Conservation (phyloP, 2,329 filamentous ascomycete genomes). For the Exserohilum rostratum region DNA sequence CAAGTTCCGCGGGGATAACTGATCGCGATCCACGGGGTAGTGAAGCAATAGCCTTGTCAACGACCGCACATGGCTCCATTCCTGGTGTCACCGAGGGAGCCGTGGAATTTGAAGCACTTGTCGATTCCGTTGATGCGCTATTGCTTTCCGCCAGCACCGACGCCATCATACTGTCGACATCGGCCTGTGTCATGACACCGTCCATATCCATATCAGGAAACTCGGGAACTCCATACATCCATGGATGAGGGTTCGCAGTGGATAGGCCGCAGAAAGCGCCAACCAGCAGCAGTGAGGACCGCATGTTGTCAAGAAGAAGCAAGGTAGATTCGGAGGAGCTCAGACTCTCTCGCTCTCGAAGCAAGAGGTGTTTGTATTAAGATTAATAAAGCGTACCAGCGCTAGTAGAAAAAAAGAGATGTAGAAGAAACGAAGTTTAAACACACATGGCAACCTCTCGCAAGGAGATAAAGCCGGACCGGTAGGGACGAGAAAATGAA, state of each 20-base stretch:
- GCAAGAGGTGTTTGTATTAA: constrained; percentile 17
- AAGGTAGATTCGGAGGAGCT: neutral
- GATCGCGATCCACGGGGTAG: constrained; percentile 35
- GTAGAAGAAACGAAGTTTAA: neutral
- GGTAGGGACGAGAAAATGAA: neutral
- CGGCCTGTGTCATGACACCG: constrained; percentile 34
- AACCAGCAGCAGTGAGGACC: constrained; percentile 24
- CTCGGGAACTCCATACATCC: constrained; percentile 44
- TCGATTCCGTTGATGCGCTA: constrained; percentile 17
- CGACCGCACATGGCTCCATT: constrained; percentile 43
- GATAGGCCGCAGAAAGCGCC: constrained; percentile 28
- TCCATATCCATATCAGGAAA: constrained; percentile 35
- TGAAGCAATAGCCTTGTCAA: constrained; percentile 35
- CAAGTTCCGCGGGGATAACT: constrained; percentile 43
- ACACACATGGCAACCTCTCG: neutral
- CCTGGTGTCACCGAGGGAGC: constrained; percentile 20
- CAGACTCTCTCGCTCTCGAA: neutral
- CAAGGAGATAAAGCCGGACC: neutral
- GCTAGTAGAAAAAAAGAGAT: constrained; percentile 8
- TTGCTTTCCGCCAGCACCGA: constrained; percentile 27
- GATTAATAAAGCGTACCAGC: constrained; percentile 26
- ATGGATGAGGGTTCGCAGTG: constrained; percentile 33
- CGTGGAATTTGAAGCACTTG: constrained; percentile 20
- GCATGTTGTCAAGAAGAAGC: constrained; percentile 20
- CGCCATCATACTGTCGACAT: constrained; percentile 22